A percentile compares a stretch with the other conserved stretches of the same genome.
phyloP scores from a whole-genome alignment of 148 eudicot genomes.

The Fagopyrum tataricum region DNA sequence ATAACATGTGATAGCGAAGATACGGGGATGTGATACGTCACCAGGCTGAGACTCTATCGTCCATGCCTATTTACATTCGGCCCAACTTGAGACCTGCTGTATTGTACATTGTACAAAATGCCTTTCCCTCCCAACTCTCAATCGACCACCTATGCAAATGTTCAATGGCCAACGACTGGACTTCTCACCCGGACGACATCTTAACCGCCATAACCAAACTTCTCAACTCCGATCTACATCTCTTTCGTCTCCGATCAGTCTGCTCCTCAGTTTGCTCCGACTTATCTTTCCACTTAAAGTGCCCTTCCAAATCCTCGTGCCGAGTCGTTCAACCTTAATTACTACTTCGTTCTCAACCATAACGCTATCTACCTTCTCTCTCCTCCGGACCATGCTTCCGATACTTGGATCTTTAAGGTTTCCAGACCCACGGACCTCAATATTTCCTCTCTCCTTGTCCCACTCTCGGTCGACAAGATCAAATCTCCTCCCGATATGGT shows the following conservation, averaged over 20 bases:
- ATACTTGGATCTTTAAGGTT: neutral
- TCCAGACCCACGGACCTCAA: neutral
- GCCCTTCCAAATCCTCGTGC: neutral
- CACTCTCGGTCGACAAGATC: neutral
- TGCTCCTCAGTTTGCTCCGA: constrained; percentile 19
- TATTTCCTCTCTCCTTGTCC: constrained; percentile 16
- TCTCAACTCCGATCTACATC: constrained; percentile 16
- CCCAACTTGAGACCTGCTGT: no score
- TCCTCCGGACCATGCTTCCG: neutral
- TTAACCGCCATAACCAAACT: neutral
- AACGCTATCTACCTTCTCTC: neutral
- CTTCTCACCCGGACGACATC: constrained; percentile 13
- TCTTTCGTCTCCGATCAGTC: constrained; percentile 20
- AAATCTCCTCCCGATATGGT: no score
- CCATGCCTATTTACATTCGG: no score
- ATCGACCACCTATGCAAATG: no score
- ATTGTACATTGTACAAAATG: no score
- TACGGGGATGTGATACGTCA: no score
- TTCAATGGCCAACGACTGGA: no score
- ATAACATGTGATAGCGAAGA: no score
- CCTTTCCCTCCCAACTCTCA: no score
- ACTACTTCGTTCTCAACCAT: neutral
- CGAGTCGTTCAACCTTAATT: neutral
- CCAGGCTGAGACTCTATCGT: no score
- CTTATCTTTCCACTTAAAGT: constrained; percentile 2